A percentile compares a stretch with the other conserved stretches of the same genome.
These are phyloP conservation scores for Ambrosia artemisiifolia DNA, from an alignment of 129 eudicot species.

Conservation along the genomic window DNA sequence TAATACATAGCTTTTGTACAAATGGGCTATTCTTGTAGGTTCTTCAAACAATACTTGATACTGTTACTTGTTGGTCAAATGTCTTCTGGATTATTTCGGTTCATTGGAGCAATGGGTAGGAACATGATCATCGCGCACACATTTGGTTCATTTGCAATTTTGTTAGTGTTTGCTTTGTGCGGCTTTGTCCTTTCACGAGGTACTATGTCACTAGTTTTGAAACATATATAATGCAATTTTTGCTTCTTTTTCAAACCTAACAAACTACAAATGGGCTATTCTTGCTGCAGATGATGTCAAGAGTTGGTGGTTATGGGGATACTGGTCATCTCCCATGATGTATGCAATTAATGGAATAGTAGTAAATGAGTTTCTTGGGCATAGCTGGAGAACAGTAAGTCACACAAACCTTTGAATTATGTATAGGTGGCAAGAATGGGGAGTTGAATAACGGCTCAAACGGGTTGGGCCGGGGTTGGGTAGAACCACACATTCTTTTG, in stretches of 20 bases:
- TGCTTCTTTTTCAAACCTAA: background rate
- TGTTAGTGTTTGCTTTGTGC: conserved; percentile 50
- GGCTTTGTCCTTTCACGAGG: conserved; percentile 49
- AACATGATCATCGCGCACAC: conserved; percentile 62
- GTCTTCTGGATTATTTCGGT: conserved; percentile 60
- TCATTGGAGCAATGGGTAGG: conserved; percentile 58
- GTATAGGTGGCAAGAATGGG: background rate
- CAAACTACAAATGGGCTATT: background rate
- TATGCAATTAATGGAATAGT: conserved; percentile 88
- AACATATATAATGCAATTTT: background rate
- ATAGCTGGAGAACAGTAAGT: conserved; percentile 76
- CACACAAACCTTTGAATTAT: conserved; percentile 3
- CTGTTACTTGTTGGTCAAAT: conserved; percentile 52
- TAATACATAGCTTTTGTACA: background rate
- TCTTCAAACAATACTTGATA: conserved; percentile 52
- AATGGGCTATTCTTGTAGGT: conserved; percentile 35
- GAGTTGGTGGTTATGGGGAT: conserved; percentile 88
- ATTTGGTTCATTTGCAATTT: conserved; percentile 26
- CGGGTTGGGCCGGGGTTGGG: background rate
- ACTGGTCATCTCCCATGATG: conserved; percentile 87
- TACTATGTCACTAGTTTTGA: background rate
- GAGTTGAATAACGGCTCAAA: background rate
- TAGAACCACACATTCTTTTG: background rate
- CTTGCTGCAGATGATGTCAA: conserved; percentile 51
- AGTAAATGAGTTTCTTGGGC: conserved; percentile 81